phyloP scores from a whole-genome alignment of 495 filamentous ascomycete genomes.

The Paragyromitra xinjiangensis region DNA sequence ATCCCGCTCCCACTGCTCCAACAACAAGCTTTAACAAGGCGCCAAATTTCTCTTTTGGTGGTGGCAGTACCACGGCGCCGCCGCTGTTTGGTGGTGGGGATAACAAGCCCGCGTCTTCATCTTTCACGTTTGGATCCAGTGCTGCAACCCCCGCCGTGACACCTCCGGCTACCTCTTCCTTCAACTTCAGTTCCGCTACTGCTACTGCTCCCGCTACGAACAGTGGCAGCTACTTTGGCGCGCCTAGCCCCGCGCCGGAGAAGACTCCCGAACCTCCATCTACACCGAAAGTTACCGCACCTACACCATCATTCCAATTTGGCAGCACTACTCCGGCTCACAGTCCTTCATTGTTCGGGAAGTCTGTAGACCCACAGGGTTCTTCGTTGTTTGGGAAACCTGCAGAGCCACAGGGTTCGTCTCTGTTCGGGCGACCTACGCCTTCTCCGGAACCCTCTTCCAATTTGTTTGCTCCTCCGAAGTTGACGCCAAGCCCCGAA shows the following conservation, averaged over 20 bases:
- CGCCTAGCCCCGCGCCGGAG: conserved; percentile 40
- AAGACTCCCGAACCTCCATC: conserved; percentile 40
- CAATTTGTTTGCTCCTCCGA: conserved; percentile 32
- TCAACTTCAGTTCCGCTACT: conserved; percentile 34
- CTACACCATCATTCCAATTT: conserved; percentile 48
- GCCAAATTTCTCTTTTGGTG: conserved; percentile 42
- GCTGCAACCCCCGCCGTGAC: conserved; percentile 23
- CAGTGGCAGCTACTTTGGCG: conserved; percentile 28
- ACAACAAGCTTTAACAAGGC: conserved; percentile 43
- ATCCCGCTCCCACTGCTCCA: conserved; percentile 22
- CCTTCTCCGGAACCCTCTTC: conserved; percentile 45
- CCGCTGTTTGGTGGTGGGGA: conserved; percentile 50
- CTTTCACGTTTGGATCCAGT: conserved; percentile 53
- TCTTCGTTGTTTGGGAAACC: conserved; percentile 41
- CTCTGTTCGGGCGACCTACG: conserved; percentile 44
- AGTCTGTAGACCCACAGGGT: conserved; percentile 34
- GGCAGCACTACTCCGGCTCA: conserved; percentile 42
- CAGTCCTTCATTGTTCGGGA: conserved; percentile 39
- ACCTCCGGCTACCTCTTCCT: conserved; percentile 39
- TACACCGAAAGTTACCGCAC: conserved; percentile 27
- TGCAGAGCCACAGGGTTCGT: conserved; percentile 21
- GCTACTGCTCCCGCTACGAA: conserved; percentile 20
- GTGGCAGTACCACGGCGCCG: conserved; percentile 18
- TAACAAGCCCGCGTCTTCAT: conserved; percentile 35
- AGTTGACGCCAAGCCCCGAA: conserved; percentile 39